Conservation (phyloP, 495 filamentous ascomycete genomes). For the Oleoguttula mirabilis region DNA sequence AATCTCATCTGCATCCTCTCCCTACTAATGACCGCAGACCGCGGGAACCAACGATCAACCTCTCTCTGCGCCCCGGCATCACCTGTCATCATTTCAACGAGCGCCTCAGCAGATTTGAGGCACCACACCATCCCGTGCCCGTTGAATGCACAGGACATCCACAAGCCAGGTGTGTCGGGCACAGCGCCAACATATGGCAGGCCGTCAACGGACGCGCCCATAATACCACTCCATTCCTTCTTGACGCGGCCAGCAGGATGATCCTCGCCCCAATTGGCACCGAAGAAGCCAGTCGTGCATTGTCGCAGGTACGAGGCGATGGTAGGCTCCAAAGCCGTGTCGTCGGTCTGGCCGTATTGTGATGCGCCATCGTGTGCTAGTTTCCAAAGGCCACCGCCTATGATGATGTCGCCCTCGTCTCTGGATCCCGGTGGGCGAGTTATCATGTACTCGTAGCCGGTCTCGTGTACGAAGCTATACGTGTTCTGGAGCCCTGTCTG, state of each 20-base stretch:
- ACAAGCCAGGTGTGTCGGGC: constrained; percentile 33
- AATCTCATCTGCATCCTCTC: constrained; percentile 37
- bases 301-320: constrained; percentile 43
- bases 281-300: constrained; percentile 42
- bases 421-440: constrained; percentile 37
- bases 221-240: constrained; percentile 51
- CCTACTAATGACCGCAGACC: constrained; percentile 35
- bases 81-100: constrained; percentile 39
- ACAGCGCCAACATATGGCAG: constrained; percentile 41
- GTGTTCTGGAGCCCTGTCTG: constrained; percentile 36
- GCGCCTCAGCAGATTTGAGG: constrained; percentile 42
- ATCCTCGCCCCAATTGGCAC: constrained; percentile 47
- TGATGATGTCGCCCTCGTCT: constrained; percentile 51
- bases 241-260: constrained; percentile 44
- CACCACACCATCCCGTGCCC: constrained; percentile 50
- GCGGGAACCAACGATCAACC: constrained; percentile 39
- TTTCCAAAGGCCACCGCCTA: constrained; percentile 52
- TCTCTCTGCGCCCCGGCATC: constrained; percentile 20
- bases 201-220: constrained; percentile 46
- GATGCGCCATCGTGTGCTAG: constrained; percentile 33
- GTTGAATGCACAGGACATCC: constrained; percentile 43
- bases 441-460: constrained; percentile 58
- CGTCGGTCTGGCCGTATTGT: constrained; percentile 43
- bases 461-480: constrained; percentile 50
- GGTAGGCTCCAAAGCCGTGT: constrained; percentile 41